phyloP scores from a whole-genome alignment of 1,284 basidiomycete genomes.

The Ceraceosorus guamensis region DNA sequence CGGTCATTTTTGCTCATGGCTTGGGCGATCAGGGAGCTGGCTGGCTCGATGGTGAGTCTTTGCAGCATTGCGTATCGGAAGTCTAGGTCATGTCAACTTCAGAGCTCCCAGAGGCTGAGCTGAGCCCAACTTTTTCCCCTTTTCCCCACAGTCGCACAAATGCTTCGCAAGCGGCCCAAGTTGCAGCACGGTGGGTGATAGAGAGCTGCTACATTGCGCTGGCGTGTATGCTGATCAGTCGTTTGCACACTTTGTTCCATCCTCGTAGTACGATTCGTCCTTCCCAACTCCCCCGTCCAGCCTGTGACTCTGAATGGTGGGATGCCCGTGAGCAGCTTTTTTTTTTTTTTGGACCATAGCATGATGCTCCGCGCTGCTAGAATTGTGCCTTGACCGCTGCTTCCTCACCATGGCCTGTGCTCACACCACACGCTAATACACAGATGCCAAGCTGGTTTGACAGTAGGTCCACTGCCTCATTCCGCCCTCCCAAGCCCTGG shows the following conservation, averaged over 20 bases:
- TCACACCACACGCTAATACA: neutral
- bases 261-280: slow-evolving; percentile 37
- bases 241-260: no score
- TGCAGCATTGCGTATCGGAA: no score
- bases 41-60: slow-evolving; percentile 28
- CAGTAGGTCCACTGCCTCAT: slow-evolving; percentile 36
- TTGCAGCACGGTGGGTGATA: slow-evolving; percentile 23
- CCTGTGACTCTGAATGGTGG: slow-evolving; percentile 46
- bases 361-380: neutral
- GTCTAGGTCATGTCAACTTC: no score
- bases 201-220: neutral
- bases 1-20: slow-evolving; percentile 43
- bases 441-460: slow-evolving; percentile 47
- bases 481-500: slow-evolving; percentile 9
- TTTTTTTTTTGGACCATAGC: neutral
- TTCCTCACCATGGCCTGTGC: no score
- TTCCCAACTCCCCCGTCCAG: slow-evolving; percentile 46
- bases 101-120: neutral
- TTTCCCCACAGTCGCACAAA: slow-evolving; percentile 26
- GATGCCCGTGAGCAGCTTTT: slow-evolving; percentile 22
- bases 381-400: neutral
- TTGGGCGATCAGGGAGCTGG: slow-evolving; percentile 44
- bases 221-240: no score
- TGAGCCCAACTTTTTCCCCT: neutral
- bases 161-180: slow-evolving; percentile 39